phyloP scores from a whole-genome alignment of 2,329 filamentous ascomycete species.

The Tolypocladium guangdongense region DNA sequence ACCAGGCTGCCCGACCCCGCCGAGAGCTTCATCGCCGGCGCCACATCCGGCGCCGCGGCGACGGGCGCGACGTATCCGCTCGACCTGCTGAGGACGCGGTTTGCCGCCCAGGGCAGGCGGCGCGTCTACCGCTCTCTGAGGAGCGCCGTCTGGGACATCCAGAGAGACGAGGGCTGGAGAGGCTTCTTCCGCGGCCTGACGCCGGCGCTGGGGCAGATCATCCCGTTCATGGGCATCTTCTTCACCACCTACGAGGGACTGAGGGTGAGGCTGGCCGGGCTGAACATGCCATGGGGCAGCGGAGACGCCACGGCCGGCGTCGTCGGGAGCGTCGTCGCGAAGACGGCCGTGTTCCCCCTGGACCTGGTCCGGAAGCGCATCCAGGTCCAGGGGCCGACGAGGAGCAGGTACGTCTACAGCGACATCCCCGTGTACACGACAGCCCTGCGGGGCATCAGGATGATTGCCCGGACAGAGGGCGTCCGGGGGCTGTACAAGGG shows the following conservation, averaged over 20 bases:
- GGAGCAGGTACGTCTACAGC: conserved; percentile 65
- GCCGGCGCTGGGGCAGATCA: conserved; percentile 75
- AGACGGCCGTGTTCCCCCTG: conserved; percentile 84
- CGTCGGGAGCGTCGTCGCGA: conserved; percentile 67
- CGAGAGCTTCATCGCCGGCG: conserved; percentile 76
- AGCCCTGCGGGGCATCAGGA: conserved; percentile 52
- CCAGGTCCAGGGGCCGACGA: conserved; percentile 88
- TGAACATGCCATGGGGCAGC: conserved; percentile 58
- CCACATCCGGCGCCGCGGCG: conserved; percentile 68
- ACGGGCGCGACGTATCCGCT: conserved; percentile 84
- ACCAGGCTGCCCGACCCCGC: conserved; percentile 48
- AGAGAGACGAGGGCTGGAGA: conserved; percentile 56
- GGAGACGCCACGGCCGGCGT: conserved; percentile 79
- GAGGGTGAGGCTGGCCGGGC: conserved; percentile 43
- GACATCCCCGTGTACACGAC: conserved; percentile 78
- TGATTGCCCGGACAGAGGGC: conserved; percentile 65
- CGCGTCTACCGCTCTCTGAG: conserved; percentile 67
- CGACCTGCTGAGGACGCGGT: conserved; percentile 84
- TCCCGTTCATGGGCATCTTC: conserved; percentile 96
- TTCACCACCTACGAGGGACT: conserved; percentile 81
- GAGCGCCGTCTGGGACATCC: conserved; percentile 61
- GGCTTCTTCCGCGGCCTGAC: conserved; percentile 86
- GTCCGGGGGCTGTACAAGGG: conserved; percentile 76
- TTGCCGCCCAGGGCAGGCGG: conserved; percentile 82
- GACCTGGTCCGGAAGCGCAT: conserved; percentile 88